phyloP scores from a whole-genome alignment of 345 rosid genomes.

The Corymbia maculata region DNA sequence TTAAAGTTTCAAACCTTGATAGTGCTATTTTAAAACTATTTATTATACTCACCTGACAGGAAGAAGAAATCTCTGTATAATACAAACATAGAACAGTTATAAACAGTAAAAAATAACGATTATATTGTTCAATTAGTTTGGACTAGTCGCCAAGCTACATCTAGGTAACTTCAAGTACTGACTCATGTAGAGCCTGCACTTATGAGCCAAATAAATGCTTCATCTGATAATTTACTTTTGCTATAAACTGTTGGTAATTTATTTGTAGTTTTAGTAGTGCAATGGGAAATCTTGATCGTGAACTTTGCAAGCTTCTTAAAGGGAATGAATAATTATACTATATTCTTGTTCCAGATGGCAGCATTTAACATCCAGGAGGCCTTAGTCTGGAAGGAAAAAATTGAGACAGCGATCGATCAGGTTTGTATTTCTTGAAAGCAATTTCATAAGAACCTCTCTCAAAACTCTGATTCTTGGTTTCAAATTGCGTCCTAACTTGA shows the following conservation, averaged over 20 bases:
- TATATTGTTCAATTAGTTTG: background rate
- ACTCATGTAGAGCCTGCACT: background rate
- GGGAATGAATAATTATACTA: background rate
- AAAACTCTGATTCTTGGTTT: background rate
- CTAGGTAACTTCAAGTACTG: background rate
- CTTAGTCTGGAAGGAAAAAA: conserved; percentile 82
- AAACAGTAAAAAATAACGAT: background rate
- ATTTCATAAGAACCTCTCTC: background rate
- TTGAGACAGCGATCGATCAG: conserved; percentile 91
- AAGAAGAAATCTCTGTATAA: background rate
- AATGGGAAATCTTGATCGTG: background rate
- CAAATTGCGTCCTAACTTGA: background rate
- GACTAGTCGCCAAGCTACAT: background rate
- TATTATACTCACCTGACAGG: background rate
- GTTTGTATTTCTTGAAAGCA: conserved; percentile 10
- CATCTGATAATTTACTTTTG: background rate
- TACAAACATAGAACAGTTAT: background rate
- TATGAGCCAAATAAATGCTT: background rate
- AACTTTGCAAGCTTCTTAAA: background rate
- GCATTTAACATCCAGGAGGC: conserved; percentile 99
- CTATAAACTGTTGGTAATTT: background rate
- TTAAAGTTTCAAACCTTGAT: background rate
- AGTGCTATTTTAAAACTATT: background rate
- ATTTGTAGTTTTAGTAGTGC: background rate
- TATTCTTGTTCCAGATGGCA: conserved; percentile 63